A percentile compares a stretch with the other conserved stretches of the same genome.
Conservation (phyloP, 192 early-diverging fungal genomes). For the Spizellomyces sp. region DNA sequence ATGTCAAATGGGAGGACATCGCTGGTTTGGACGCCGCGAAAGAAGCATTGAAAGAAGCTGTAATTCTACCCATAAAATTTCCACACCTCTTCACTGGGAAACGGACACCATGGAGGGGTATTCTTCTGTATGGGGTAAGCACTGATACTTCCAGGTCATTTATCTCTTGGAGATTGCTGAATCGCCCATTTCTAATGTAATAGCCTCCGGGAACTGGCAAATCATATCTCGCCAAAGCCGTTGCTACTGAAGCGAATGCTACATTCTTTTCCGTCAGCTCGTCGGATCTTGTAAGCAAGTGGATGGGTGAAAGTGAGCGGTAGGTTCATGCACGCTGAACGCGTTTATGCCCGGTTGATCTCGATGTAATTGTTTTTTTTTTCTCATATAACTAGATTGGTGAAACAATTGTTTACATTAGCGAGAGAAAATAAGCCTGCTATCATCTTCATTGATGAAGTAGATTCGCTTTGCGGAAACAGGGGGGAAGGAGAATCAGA, state of each 20-base stretch:
- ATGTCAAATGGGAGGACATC: conserved; percentile 96
- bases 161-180: not conserved
- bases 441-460: conserved; percentile 99
- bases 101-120: conserved; percentile 95
- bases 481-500: conserved; percentile 98
- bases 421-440: conserved; percentile 91
- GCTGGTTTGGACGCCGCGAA: conserved; percentile 95
- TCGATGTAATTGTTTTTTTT: not conserved
- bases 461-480: conserved; percentile 93
- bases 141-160: not conserved
- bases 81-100: conserved; percentile 96
- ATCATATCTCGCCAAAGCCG: conserved; percentile 94
- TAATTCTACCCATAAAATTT: conserved; percentile 97
- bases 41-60: conserved; percentile 96
- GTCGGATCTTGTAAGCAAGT: conserved; percentile 98
- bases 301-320: conserved; percentile 98
- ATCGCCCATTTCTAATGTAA: not conserved
- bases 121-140: conserved; percentile 85
- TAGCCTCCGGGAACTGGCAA: conserved; percentile 97
- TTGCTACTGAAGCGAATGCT: conserved; percentile 95
- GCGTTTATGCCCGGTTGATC: not conserved
- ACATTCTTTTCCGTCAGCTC: conserved; percentile 98
- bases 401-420: conserved; percentile 93
- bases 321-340: conserved; percentile 6
- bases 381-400: conserved; percentile 58